Conservation (phyloP, 805 yeast species). For the Wickerhamomyces ciferrii region DNA sequence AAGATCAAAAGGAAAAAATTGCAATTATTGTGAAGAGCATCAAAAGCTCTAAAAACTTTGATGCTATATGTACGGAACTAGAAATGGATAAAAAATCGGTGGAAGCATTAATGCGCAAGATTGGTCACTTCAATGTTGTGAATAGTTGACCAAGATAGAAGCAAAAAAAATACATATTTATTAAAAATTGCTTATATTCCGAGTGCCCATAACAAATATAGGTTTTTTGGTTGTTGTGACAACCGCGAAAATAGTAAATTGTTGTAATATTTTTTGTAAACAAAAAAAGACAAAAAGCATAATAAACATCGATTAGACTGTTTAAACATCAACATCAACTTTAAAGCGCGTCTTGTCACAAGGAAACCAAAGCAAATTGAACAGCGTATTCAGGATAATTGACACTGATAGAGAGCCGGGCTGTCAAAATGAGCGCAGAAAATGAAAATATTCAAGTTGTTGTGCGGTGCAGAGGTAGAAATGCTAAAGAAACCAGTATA, state of each 20-base stretch:
- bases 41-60: slow-evolving; percentile 50
- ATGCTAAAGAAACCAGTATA: slow-evolving; percentile 48
- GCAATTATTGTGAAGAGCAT: slow-evolving; percentile 31
- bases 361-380: too few species aligned
- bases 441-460: slow-evolving; percentile 54
- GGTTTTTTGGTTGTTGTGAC: background rate
- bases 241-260: background rate
- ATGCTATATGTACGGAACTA: slow-evolving; percentile 67
- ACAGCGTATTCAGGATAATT: too few species aligned
- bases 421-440: slow-evolving; percentile 15
- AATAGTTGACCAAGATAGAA: slow-evolving; percentile 23
- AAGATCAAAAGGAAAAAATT: slow-evolving; percentile 3
- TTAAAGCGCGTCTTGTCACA: too few species aligned
- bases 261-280: background rate
- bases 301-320: too few species aligned
- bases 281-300: too few species aligned
- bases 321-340: too few species aligned
- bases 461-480: slow-evolving; percentile 61
- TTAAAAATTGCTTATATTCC: background rate
- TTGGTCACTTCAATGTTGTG: slow-evolving; percentile 47
- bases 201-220: background rate
- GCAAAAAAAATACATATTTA: background rate
- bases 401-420: background rate
- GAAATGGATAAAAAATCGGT: slow-evolving; percentile 51
- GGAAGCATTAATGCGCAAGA: slow-evolving; percentile 37